These are phyloP conservation scores for Raffaelea albimanens DNA, from an alignment of 2,329 filamentous ascomycete genomes.

Conservation along the genomic window DNA sequence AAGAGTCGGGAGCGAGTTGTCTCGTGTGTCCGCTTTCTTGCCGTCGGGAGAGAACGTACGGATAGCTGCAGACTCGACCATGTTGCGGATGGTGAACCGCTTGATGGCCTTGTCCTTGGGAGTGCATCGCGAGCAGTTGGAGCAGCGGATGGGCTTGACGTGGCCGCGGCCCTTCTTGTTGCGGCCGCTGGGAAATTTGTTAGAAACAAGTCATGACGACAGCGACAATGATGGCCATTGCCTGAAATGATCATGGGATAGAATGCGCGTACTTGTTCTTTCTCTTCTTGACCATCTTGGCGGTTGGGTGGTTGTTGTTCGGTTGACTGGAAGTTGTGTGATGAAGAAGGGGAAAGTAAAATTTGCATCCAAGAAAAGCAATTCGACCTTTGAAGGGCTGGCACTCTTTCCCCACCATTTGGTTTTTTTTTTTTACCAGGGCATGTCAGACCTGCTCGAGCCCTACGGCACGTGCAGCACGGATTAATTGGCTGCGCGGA, in stretches of 20 bases:
- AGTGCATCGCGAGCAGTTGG: conserved; percentile 71
- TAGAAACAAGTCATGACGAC: conserved; percentile 11
- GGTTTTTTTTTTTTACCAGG: too few relatives aligned
- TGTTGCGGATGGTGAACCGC: conserved; percentile 99
- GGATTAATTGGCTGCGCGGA: too few relatives aligned
- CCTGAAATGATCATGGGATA: background rate
- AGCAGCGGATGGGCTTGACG: conserved; percentile 93
- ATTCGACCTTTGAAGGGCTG: background rate
- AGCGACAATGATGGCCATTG: background rate
- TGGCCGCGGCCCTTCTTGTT: conserved; percentile 99
- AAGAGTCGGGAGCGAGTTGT: background rate
- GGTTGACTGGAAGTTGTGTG: conserved; percentile 5
- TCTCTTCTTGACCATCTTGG: conserved; percentile 21
- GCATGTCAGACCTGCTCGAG: background rate
- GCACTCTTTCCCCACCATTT: too few relatives aligned
- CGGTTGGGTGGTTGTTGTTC: conserved; percentile 6
- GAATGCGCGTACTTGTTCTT: conserved; percentile 40
- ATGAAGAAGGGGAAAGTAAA: conserved; percentile 2
- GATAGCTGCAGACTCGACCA: conserved; percentile 99
- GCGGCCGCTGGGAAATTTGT: conserved; percentile 61
- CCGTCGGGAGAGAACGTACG: conserved; percentile 56
- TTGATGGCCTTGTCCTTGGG: conserved; percentile 99
- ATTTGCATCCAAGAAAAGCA: conserved; percentile 1
- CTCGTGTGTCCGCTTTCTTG: background rate
- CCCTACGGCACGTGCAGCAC: conserved; percentile 11